Conservation (phyloP, 75 land plant species). For the Cupressus sempervirens region DNA sequence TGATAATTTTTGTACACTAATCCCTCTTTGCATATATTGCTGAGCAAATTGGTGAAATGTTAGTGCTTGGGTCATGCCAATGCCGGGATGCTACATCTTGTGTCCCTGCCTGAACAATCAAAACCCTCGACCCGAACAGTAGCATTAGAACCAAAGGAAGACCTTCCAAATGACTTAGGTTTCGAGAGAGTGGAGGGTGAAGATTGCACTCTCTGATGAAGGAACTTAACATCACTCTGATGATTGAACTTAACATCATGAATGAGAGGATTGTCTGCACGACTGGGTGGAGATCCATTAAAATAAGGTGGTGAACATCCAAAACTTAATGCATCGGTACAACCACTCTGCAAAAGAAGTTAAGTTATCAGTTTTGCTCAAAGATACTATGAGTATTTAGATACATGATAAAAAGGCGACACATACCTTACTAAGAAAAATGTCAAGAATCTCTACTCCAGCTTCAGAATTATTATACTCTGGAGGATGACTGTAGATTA, state of each 20-base stretch:
- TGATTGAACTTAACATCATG: conserved; percentile 46
- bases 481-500: conserved; percentile 7
- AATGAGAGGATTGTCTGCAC: conserved; percentile 50
- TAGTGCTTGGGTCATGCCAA: conserved; percentile 21
- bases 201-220: conserved; percentile 26
- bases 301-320: conserved; percentile 53
- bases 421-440: conserved; percentile 45
- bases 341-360: conserved; percentile 27
- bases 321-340: conserved; percentile 30
- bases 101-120: conserved; percentile 43
- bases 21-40: background rate
- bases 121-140: conserved; percentile 42
- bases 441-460: conserved; percentile 44
- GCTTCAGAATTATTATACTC: conserved; percentile 21
- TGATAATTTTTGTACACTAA: conserved; percentile 6
- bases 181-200: conserved; percentile 28
- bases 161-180: conserved; percentile 18
- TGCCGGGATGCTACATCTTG: conserved; percentile 35
- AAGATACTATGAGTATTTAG: background rate
- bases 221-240: conserved; percentile 41
- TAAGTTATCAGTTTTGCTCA: background rate
- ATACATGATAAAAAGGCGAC: background rate
- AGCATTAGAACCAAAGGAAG: conserved; percentile 24
- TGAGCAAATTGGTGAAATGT: background rate
- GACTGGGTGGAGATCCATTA: conserved; percentile 49